Evolutionary conservation across 192 early-diverging fungal species (phyloP), one percentile per base, ranked within the genome.

Genomic region (Coemansia sp.): DNA sequence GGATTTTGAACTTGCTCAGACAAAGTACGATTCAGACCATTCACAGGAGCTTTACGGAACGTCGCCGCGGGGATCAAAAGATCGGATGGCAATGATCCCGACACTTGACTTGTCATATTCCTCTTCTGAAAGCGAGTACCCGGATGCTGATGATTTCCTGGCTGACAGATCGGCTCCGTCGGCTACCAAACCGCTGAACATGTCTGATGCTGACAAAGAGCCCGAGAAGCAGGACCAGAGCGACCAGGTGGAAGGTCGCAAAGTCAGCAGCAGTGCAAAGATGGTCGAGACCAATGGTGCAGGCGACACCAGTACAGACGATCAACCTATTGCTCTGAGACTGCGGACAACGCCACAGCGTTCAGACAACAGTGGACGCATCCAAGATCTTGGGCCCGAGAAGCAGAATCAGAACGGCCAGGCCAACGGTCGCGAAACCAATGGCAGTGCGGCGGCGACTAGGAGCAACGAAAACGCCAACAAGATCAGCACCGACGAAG

Each of bases 1-100:
- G 2, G 22, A 52, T 22, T 73, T 59, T 48, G 61, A 42, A 8
- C 61, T 59, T 25, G 34, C 46, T 13, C 35, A 62, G 14, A 3
- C 29, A 7, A 57, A 57, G 13, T 33, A 57, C 33, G 55, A 36
- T n/a, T 57, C 55, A 2, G 55, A 57, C 34, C 1, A 57, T 22
- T 52, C 49, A 14, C 49, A 52, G 22, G 49, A 52, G 49, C 6
- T 52, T 20, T 52, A 25, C 23, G 49, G 49, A 3, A 52, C 49
- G 23, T 52, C 49, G 20, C 49, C 49, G 13, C 49, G 10, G 9
- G 23, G 49, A 52, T 14, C 49, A 15, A 52, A 52, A 14, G 22
- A 22, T 22, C 49, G 23, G 20, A 9, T 14, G 23, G 23, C 22
- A 25, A 25, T 5, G 15, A 52, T 6, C 3, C 22, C 6, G 7